A percentile compares a stretch with the other conserved stretches of the same genome.
Conservation (phyloP, 2,329 filamentous ascomycete genomes). For the Trichoderma polysporum region DNA sequence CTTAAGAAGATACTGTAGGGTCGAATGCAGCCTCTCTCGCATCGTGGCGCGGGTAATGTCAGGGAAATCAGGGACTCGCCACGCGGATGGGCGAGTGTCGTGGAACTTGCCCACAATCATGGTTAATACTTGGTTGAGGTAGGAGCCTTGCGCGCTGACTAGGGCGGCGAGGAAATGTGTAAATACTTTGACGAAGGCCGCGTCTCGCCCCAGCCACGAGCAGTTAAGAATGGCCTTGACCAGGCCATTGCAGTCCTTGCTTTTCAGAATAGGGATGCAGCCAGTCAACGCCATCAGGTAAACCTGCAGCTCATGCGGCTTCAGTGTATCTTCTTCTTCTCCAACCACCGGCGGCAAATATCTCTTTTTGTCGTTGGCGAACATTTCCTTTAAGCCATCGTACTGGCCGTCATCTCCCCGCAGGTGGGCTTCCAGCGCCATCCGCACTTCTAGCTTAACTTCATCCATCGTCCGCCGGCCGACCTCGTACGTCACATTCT, state of each 20-base stretch:
- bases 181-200: slow-evolving; percentile 66
- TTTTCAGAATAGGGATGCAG: slow-evolving; percentile 58
- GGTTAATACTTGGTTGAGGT: slow-evolving; percentile 69
- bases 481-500: slow-evolving; percentile 57
- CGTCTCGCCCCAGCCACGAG: slow-evolving; percentile 65
- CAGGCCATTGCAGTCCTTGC: slow-evolving; percentile 58
- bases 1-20: slow-evolving; percentile 71
- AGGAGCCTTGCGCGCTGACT: slow-evolving; percentile 78
- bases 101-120: slow-evolving; percentile 81
- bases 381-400: slow-evolving; percentile 59
- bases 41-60: slow-evolving; percentile 63
- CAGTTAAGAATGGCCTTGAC: slow-evolving; percentile 59
- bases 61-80: slow-evolving; percentile 53
- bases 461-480: slow-evolving; percentile 53
- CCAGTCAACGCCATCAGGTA: slow-evolving; percentile 64
- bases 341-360: slow-evolving; percentile 41
- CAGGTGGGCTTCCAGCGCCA: slow-evolving; percentile 56
- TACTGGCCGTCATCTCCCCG: slow-evolving; percentile 60
- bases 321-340: slow-evolving; percentile 49
- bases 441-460: slow-evolving; percentile 54
- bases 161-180: slow-evolving; percentile 68
- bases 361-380: slow-evolving; percentile 49
- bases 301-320: slow-evolving; percentile 56
- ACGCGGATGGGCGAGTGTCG: slow-evolving; percentile 47
- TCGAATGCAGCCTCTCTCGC: slow-evolving; percentile 71